These are phyloP conservation scores for Talaromyces sp. DNA, from an alignment of 2,329 filamentous ascomycete species.

Conservation along the genomic window DNA sequence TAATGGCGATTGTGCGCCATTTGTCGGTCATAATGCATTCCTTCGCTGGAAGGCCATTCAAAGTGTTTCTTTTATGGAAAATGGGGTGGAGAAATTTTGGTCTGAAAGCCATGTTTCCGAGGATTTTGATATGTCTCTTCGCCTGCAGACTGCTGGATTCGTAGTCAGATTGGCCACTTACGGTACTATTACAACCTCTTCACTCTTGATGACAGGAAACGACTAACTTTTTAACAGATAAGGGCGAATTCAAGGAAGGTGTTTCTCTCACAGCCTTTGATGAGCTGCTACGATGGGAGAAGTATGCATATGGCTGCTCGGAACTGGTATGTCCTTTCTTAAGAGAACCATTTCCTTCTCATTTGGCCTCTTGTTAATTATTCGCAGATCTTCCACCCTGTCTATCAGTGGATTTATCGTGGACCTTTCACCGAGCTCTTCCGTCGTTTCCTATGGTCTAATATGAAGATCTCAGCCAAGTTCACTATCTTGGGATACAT, in stretches of 20 bases:
- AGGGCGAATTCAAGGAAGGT: constrained; percentile 69
- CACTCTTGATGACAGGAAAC: not conserved
- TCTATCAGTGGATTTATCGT: constrained; percentile 66
- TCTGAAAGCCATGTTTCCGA: constrained; percentile 72
- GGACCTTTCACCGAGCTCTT: constrained; percentile 81
- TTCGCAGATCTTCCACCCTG: constrained; percentile 61
- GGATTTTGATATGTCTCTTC: constrained; percentile 71
- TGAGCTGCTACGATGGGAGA: constrained; percentile 41
- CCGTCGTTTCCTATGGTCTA: constrained; percentile 65
- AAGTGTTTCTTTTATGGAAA: constrained; percentile 20
- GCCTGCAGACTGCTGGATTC: constrained; percentile 64
- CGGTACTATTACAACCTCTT: constrained; percentile 10
- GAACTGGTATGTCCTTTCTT: constrained; percentile 49
- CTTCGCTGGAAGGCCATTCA: constrained; percentile 55
- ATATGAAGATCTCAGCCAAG: constrained; percentile 58
- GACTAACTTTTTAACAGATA: constrained; percentile 33
- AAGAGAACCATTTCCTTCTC: not conserved
- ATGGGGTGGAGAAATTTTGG: constrained; percentile 66
- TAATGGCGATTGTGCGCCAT: constrained; percentile 67
- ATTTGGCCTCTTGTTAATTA: not conserved
- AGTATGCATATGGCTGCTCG: constrained; percentile 68
- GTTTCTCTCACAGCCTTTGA: constrained; percentile 81
- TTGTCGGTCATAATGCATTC: constrained; percentile 74
- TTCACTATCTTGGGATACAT: constrained; percentile 68
- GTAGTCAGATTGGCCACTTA: constrained; percentile 65